These are phyloP conservation scores for Cutaneotrichosporon daszewskae DNA, from an alignment of 1,284 basidiomycete genomes.

Conservation along the genomic window DNA sequence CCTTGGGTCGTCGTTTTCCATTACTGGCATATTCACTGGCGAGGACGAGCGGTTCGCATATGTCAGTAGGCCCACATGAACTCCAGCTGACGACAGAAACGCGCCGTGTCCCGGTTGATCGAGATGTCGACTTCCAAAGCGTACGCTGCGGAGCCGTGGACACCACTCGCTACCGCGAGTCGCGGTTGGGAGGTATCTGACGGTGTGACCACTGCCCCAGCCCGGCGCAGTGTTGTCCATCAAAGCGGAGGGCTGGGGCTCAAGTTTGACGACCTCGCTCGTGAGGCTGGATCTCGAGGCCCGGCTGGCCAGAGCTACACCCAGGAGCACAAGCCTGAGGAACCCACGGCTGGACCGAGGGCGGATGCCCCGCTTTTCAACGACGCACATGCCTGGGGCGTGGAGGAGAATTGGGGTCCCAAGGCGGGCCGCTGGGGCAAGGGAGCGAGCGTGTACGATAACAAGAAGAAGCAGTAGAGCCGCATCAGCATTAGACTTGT, in stretches of 20 bases:
- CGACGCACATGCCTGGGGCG: constrained; percentile 45
- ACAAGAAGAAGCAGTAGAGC: neutral
- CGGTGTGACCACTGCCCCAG: neutral
- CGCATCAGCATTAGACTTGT: too few species aligned
- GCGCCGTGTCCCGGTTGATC: constrained; percentile 60
- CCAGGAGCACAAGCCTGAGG: neutral
- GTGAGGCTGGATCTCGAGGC: constrained; percentile 13
- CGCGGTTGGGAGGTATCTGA: constrained; percentile 47
- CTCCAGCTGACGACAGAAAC: constrained; percentile 38
- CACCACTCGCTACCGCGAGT: constrained; percentile 27
- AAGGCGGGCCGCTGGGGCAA: constrained; percentile 50
- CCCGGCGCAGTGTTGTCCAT: neutral
- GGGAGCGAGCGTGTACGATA: constrained; percentile 34
- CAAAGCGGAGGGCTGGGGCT: neutral
- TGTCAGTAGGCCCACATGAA: constrained; percentile 41
- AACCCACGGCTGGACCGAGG: constrained; percentile 7
- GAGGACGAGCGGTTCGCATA: constrained; percentile 65
- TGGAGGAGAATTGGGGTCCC: constrained; percentile 49
- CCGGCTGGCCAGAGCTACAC: constrained; percentile 23
- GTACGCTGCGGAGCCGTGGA: constrained; percentile 50
- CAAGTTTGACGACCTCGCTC: constrained; percentile 25
- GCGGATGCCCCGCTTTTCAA: constrained; percentile 30
- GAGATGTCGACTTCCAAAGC: constrained; percentile 58
- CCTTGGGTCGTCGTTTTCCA: constrained; percentile 39
- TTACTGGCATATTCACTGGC: constrained; percentile 61